These are phyloP conservation scores for Albatrellus sp. DNA, from an alignment of 1,284 basidiomycete genomes.

Conservation along the genomic window DNA sequence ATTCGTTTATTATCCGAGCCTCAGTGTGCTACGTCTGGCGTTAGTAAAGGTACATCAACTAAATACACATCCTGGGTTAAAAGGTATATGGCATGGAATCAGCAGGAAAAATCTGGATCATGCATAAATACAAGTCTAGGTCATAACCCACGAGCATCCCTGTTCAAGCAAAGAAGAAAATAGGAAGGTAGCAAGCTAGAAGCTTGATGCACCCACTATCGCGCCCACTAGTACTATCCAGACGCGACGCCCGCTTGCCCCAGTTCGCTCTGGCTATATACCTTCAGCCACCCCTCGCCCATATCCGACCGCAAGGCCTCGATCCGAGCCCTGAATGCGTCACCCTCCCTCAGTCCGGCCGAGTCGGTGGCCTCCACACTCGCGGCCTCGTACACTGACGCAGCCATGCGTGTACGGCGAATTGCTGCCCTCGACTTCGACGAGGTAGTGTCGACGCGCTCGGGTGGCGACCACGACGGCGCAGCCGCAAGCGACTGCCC, in stretches of 20 bases:
- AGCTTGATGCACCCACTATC: constrained; percentile 1
- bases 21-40: no score
- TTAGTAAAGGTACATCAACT: no score
- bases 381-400: constrained; percentile 50
- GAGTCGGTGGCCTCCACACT: constrained; percentile 9
- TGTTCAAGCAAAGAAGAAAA: neutral
- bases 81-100: neutral
- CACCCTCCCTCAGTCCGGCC: constrained; percentile 37
- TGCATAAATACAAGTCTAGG: neutral
- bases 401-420: constrained; percentile 40
- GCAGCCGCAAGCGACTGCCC: neutral
- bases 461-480: constrained; percentile 1
- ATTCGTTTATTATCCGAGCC: no score
- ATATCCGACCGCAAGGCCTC: constrained; percentile 76
- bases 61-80: neutral
- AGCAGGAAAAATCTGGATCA: neutral
- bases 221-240: no score
- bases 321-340: constrained; percentile 63
- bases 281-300: constrained; percentile 79
- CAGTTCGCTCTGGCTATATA: constrained; percentile 55
- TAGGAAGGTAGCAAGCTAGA: neutral
- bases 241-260: constrained; percentile 14
- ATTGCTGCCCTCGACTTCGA: constrained; percentile 22
- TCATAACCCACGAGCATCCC: no score
- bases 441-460: constrained; percentile 5